Percentiles rank a stretch among this genome's conserved stretches.
Conservation (phyloP, 2,329 filamentous ascomycete genomes). For the Cadophora luteo-olivacea region DNA sequence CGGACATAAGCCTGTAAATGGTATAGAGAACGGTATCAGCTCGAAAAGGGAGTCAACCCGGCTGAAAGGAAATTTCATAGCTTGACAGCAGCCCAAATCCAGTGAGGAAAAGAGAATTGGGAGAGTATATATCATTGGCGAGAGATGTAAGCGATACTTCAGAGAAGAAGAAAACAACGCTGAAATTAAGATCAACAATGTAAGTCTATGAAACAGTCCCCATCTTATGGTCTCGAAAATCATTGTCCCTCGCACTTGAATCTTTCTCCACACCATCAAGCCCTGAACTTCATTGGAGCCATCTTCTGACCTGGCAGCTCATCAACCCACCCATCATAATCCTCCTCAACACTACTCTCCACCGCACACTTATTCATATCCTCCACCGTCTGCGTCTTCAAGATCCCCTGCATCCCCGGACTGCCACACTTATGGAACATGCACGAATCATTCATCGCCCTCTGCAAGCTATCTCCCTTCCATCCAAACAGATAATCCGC, state of each 20-base stretch:
- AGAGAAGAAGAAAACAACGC: too few species aligned
- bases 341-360: conserved; percentile 5
- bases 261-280: neutral
- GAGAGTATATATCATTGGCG: too few species aligned
- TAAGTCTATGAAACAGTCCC: too few species aligned
- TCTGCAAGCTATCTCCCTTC: conserved; percentile 18
- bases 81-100: too few species aligned
- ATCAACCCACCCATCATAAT: conserved; percentile 14
- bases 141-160: too few species aligned
- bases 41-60: too few species aligned
- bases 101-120: too few species aligned
- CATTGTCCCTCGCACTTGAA: neutral
- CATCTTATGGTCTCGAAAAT: neutral
- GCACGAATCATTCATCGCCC: conserved; percentile 16
- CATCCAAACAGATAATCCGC: conserved; percentile 18
- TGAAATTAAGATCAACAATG: too few species aligned
- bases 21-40: too few species aligned
- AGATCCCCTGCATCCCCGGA: neutral
- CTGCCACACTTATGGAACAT: conserved; percentile 17
- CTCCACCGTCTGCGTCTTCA: conserved; percentile 12
- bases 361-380: conserved; percentile 16
- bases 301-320: conserved; percentile 5
- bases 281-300: neutral
- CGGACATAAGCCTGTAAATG: neutral
- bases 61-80: too few species aligned